Percentiles rank a stretch among this genome's conserved stretches.
Conservation (phyloP, 495 filamentous ascomycete species). For the Parathielavia appendiculata region DNA sequence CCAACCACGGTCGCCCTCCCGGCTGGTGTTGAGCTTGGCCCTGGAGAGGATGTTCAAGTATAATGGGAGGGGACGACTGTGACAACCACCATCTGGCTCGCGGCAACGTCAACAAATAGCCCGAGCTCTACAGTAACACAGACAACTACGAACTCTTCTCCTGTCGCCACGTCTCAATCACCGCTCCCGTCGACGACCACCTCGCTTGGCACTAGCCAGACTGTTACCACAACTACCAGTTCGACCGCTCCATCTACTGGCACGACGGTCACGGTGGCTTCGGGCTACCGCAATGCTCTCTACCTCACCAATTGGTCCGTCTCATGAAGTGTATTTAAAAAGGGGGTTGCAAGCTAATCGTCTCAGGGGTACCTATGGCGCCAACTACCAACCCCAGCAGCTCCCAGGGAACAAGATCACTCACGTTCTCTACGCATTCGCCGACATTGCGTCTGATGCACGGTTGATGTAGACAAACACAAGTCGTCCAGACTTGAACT, state of each 20-base stretch:
- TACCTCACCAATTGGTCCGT: constrained; percentile 48
- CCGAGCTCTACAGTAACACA: not conserved
- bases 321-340: not conserved
- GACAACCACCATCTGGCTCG: constrained; percentile 8
- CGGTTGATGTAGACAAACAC: constrained; percentile 54
- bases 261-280: not conserved
- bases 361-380: constrained; percentile 67
- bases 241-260: constrained; percentile 4
- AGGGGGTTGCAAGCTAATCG: constrained; percentile 26
- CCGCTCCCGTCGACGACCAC: not conserved
- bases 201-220: not conserved
- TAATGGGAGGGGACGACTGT: constrained; percentile 1
- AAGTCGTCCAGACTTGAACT: not conserved
- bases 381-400: constrained; percentile 70
- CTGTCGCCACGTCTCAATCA: not conserved
- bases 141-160: not conserved
- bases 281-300: constrained; percentile 33
- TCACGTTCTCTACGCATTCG: constrained; percentile 84
- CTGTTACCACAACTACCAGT: not conserved
- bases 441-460: constrained; percentile 71
- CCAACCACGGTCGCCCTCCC: not conserved
- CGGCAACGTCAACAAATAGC: not conserved
- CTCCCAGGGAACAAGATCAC: constrained; percentile 73
- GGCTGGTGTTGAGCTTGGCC: not conserved
- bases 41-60: not conserved